Evolutionary conservation across 768 basidiomycete genomes (phyloP).

Genomic region (Collybia sordida): DNA sequence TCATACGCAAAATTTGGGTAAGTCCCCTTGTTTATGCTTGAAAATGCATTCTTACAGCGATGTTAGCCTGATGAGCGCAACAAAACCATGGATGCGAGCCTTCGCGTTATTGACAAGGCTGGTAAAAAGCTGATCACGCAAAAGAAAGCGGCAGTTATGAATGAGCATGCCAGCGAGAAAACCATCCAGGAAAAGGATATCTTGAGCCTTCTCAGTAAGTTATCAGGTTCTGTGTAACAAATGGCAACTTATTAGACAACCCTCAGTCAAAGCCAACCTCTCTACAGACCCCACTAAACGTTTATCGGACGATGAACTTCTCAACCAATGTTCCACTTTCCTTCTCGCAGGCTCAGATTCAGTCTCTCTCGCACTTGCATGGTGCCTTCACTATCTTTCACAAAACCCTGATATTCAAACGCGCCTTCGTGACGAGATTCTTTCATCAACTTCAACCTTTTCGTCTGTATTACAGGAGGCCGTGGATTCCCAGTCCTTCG

Average conservation of each 20-base stretch:
- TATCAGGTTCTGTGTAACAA: not conserved
- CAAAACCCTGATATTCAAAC: constrained; percentile 53
- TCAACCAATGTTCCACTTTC: constrained; percentile 65
- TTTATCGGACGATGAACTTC: constrained; percentile 60
- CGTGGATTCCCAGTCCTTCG: constrained; percentile 12
- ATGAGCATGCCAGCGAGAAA: constrained; percentile 28
- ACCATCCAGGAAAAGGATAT: constrained; percentile 44
- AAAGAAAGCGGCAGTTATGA: constrained; percentile 36
- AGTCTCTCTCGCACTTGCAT: constrained; percentile 54
- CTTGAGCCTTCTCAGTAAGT: constrained; percentile 47
- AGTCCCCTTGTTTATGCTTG: constrained; percentile 11
- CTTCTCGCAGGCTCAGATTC: constrained; percentile 66
- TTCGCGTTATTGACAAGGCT: constrained; percentile 35
- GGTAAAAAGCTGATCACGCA: constrained; percentile 43
- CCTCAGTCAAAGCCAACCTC: constrained; percentile 60
- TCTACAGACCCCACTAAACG: constrained; percentile 41
- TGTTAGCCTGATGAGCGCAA: constrained; percentile 42
- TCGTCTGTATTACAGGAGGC: constrained; percentile 14
- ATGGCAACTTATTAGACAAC: not conserved
- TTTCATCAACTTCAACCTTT: constrained; percentile 14
- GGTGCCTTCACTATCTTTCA: constrained; percentile 58
- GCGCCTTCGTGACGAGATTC: constrained; percentile 53
- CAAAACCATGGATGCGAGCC: constrained; percentile 34
- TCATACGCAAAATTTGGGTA: constrained; percentile 44
- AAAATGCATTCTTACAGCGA: not conserved